phyloP scores from a whole-genome alignment of 2,329 filamentous ascomycete species.

The Colletotrichum costaricense region DNA sequence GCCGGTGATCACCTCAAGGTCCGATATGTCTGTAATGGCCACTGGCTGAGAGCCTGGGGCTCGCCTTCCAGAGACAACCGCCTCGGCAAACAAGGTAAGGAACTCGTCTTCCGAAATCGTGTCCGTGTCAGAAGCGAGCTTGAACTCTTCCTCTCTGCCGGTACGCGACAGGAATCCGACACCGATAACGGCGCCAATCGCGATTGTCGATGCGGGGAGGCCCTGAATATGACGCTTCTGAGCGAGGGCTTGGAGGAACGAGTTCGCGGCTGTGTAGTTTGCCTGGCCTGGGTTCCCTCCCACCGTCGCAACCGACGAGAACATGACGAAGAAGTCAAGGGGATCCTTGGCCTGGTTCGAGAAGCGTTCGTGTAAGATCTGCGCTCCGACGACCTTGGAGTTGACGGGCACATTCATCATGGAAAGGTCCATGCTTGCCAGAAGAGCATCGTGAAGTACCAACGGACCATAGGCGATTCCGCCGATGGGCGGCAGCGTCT shows the following conservation, averaged over 20 bases:
- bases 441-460: constrained; percentile 51
- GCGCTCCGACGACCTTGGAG: constrained; percentile 49
- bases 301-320: constrained; percentile 44
- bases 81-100: constrained; percentile 55
- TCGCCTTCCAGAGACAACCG: constrained; percentile 47
- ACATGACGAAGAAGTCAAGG: constrained; percentile 51
- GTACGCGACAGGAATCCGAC: constrained; percentile 51
- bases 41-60: neutral
- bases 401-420: constrained; percentile 39
- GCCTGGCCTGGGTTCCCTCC: constrained; percentile 50
- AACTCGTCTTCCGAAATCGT: constrained; percentile 46
- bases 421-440: constrained; percentile 43
- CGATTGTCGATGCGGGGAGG: constrained; percentile 48
- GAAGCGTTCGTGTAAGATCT: constrained; percentile 46
- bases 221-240: constrained; percentile 48
- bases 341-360: constrained; percentile 5
- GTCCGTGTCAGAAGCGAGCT: constrained; percentile 21
- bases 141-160: constrained; percentile 23
- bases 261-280: constrained; percentile 58
- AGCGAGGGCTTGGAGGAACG: constrained; percentile 52
- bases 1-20: neutral
- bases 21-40: constrained; percentile 1
- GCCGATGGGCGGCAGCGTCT: constrained; percentile 46
- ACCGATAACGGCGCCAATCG: constrained; percentile 52
- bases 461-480: constrained; percentile 58